Evolutionary conservation across 2,329 filamentous ascomycete species (phyloP).

Genomic region (Fusarium phyllophilum): DNA sequence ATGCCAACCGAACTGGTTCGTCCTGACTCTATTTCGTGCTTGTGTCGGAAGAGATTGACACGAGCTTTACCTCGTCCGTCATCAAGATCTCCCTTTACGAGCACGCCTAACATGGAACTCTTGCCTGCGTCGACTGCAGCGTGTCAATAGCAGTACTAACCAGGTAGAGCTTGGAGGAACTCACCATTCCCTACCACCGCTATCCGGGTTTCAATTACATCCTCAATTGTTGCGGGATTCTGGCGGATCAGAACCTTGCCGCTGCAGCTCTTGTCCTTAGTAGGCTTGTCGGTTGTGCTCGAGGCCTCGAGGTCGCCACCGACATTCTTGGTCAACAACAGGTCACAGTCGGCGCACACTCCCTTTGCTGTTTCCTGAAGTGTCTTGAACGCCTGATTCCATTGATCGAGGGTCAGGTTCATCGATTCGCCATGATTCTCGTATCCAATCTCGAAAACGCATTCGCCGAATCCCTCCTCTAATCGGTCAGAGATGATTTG

Average conservation of each 20-base stretch:
- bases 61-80: slow-evolving; percentile 93
- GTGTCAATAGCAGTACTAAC: slow-evolving; percentile 21
- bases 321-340: slow-evolving; percentile 91
- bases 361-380: slow-evolving; percentile 72
- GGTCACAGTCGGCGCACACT: slow-evolving; percentile 77
- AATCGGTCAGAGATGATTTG: slow-evolving; percentile 75
- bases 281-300: slow-evolving; percentile 59
- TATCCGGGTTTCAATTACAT: slow-evolving; percentile 94
- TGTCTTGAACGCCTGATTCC: slow-evolving; percentile 75
- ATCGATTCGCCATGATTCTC: slow-evolving; percentile 91
- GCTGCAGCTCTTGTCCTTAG: slow-evolving; percentile 77
- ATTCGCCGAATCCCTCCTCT: slow-evolving; percentile 87
- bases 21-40: slow-evolving; percentile 96
- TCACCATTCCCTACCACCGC: slow-evolving; percentile 93
- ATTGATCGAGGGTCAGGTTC: slow-evolving; percentile 78
- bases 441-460: slow-evolving; percentile 89
- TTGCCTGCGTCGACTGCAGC: slow-evolving; percentile 90
- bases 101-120: slow-evolving; percentile 92
- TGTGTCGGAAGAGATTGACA: slow-evolving; percentile 96
- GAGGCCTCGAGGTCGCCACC: slow-evolving; percentile 79
- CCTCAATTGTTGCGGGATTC: slow-evolving; percentile 77
- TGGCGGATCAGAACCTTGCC: slow-evolving; percentile 90
- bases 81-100: slow-evolving; percentile 95
- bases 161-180: slow-evolving; percentile 23
- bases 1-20: slow-evolving; percentile 96